Base-by-base conservation (phyloP, 768 basidiomycete species). In the Tephrocybe sp. region DNA sequence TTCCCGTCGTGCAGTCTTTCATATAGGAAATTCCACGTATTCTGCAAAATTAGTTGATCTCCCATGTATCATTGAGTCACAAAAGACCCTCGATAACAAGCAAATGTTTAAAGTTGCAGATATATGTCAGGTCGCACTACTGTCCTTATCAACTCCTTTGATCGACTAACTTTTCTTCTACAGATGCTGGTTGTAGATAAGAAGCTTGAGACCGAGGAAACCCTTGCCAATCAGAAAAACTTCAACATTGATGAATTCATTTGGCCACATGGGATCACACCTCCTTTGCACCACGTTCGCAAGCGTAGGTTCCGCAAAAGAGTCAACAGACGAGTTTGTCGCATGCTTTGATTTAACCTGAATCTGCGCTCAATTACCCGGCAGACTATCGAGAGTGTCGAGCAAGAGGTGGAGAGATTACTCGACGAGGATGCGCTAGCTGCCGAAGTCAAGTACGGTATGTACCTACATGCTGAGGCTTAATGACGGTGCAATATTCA, bases 61-160 rank as follows among this genome's bases (percentile, higher is more conserved):
- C 39, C 97, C 97, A 1, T 91, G 90, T 68, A 83, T 99, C 45
- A 78, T 95, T 56, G 97, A 99, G 64, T 83, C 91, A 11, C 95
- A 98, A 68, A 98, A 98, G 76, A 93, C 96, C 1, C 69, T 96
- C 44, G 97, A 98, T 69, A 90, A 86, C 66, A 93, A 95, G 66
- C 93, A 97, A 63, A 88, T 97, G 84, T 97, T 98, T 77, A 99
- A 99, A 69, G 91, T 95, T 5, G 95, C 94, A 33, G 97, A 99
- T 66, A 96, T 99, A 71, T 96, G 91, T 73, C 95, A 97, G 83
- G 93, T 93, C 60, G 60, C 60, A 56, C 51, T 44, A 30, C 42
- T 41, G 3, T 48, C 39, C 6, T 18, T 47, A 18, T n/a, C 21
- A 23, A 40, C 41, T 43, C 36, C n/a, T 52, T 42, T 44, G 49